Evolutionary conservation across 2,329 filamentous ascomycete species (phyloP), one percentile per base, ranked within the genome.

Genomic region (Aureobasidium vineae): DNA sequence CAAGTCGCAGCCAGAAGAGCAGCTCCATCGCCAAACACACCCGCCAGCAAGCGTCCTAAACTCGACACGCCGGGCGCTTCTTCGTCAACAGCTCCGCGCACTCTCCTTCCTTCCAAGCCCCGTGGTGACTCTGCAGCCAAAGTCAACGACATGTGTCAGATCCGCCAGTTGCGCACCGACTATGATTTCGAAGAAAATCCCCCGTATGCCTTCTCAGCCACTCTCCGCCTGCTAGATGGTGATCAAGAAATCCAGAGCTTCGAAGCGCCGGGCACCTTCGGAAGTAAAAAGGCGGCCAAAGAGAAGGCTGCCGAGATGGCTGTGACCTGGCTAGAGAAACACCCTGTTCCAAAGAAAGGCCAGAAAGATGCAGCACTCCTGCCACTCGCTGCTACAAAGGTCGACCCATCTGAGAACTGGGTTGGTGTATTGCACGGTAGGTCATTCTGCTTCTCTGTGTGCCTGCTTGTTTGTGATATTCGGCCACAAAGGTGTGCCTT

Each of bases 361-460:
- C 16, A 38, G 10, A 53, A 65, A 38, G 61, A 45, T n/a, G 26
- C 26, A 19, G 50, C 13, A 10, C 33, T 63, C 10, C 36, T 43
- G 36, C 60, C 45, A 38, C 40, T 47, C 15, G 28, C 50, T 23
- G 40, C 50, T 47, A n/a, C 50, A 4, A 56, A 65, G 40, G 40
- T 65, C 28, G 61, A 65, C 19, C 28, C 15, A 8, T 33, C 49
- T 38, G 61, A 65, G 40, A 65, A 65, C 15, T 65, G 61, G 61
- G 61, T 65, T 47, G 61, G 61, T 28, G 38, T 65, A 5, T 65
- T 65, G 16, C 49, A 65, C 23, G 50, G 61, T 65, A 65, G 49
- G 61, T 65, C 50, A 1, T 47, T 28, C 26, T 63, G 45, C 13
- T 50, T 41, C 1, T 23, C n/a, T 8, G 16, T 31, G 19, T 33